Conservation (phyloP, 371 early-diverging fungal genomes). For the Mortierella sp. region DNA sequence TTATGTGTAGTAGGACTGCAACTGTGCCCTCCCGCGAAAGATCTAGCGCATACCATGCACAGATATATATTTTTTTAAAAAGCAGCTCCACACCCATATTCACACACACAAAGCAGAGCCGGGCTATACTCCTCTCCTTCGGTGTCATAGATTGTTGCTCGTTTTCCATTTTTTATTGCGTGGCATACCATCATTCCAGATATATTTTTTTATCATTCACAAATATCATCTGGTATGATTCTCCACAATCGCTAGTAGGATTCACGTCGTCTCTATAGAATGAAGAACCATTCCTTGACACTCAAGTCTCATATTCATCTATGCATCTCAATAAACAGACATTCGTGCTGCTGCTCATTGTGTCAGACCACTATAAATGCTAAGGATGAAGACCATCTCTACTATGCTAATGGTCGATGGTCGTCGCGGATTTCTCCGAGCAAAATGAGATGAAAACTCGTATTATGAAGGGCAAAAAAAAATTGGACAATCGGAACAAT, state of each 20-base stretch:
- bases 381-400: neutral
- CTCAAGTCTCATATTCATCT: too few species aligned
- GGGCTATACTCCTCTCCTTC: neutral
- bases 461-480: neutral
- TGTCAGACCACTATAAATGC: neutral
- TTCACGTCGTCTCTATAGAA: too few species aligned
- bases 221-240: too few species aligned
- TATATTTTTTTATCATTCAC: too few species aligned
- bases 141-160: neutral
- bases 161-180: neutral
- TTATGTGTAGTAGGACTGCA: too few species aligned
- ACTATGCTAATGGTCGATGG: too few species aligned
- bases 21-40: neutral
- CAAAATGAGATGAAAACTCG: neutral
- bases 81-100: neutral
- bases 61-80: neutral
- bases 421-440: neutral
- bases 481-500: neutral
- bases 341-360: too few species aligned
- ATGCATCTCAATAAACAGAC: too few species aligned
- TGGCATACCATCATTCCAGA: too few species aligned
- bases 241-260: too few species aligned
- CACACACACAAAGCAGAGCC: neutral
- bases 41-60: neutral
- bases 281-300: too few species aligned